Conservation (phyloP, 1,284 basidiomycete genomes). For the Neonothopanus nambi region DNA sequence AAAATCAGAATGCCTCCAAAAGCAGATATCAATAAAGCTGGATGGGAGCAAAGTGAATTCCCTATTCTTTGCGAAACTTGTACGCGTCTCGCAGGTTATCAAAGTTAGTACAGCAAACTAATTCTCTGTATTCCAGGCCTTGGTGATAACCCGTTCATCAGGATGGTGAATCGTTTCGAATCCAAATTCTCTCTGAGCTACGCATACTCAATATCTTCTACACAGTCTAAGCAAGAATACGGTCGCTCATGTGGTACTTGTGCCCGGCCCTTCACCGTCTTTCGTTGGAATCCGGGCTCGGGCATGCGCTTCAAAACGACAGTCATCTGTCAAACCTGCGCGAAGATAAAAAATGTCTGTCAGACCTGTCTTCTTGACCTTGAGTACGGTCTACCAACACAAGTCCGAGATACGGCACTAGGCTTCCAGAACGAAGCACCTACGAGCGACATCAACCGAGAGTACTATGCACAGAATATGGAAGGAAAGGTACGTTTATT, state of each 20-base stretch:
- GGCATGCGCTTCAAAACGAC: constrained; percentile 97
- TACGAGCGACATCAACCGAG: constrained; percentile 93
- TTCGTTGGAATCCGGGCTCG: constrained; percentile 96
- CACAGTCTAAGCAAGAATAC: constrained; percentile 92
- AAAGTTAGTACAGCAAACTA: no score
- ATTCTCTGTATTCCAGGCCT: constrained; percentile 55
- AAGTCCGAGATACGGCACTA: constrained; percentile 95
- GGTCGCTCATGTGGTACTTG: constrained; percentile 96
- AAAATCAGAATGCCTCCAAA: constrained; percentile 58
- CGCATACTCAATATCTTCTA: constrained; percentile 1
- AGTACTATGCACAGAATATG: constrained; percentile 98
- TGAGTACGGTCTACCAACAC: constrained; percentile 94
- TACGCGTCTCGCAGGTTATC: constrained; percentile 48
- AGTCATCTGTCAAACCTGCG: constrained; percentile 97
- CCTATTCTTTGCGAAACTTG: constrained; percentile 92
- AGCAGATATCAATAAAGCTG: constrained; percentile 87
- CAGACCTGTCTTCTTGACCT: constrained; percentile 97
- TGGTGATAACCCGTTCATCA: constrained; percentile 85
- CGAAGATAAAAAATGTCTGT: constrained; percentile 98
- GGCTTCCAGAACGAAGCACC: constrained; percentile 88
- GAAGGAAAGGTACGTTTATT: constrained; percentile 71
- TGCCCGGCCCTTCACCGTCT: constrained; percentile 94
- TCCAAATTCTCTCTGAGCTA: not conserved
- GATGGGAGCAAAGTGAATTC: constrained; percentile 90
- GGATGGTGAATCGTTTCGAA: constrained; percentile 64